A percentile compares a stretch with the other conserved stretches of the same genome.
Conservation (phyloP, 78 protist species). For the Dictyostelium discoideum region dicty_2.7 NC_007090.3:5138001-5138500, state of each 20-base stretch:
- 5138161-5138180: constrained; percentile 29
- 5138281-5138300: constrained; percentile 26
- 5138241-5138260: constrained; percentile 31
- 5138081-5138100: not conserved
- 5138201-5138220: not conserved
- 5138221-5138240: constrained; percentile 28
- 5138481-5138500: not conserved
- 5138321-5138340: no score
- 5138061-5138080: not conserved
- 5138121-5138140: constrained; percentile 76
- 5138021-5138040: not conserved
- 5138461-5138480: not conserved
- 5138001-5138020: not conserved
- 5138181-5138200: constrained; percentile 13
- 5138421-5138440: not conserved
- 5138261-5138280: constrained; percentile 64
- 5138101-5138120: constrained; percentile 45
- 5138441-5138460: not conserved
- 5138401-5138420: not conserved
- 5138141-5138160: constrained; percentile 53
- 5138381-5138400: not conserved
- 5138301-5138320: constrained; percentile 6
- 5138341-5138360: not conserved
- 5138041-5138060: constrained; percentile 10
- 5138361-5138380: no score